A percentile compares a stretch with the other conserved stretches of the same genome.
Conservation (phyloP, 345 rosid species). For the Eucalyptus erythrocorys region DNA sequence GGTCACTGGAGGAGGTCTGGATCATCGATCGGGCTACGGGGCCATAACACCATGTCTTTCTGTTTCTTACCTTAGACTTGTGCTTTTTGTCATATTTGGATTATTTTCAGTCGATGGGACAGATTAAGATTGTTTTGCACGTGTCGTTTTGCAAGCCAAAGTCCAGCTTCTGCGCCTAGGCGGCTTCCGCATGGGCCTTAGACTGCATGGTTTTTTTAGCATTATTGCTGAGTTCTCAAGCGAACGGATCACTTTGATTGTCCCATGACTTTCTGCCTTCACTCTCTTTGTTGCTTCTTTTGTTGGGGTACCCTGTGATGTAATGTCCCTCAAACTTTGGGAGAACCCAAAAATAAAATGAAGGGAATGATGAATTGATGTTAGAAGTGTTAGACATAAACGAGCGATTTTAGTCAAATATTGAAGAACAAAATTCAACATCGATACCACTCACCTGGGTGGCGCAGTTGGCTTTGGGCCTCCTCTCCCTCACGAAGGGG, state of each 20-base stretch:
- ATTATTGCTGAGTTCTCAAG: neutral
- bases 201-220: neutral
- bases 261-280: neutral
- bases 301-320: neutral
- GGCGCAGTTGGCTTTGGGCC: too few species aligned
- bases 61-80: neutral
- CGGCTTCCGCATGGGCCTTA: neutral
- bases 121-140: neutral
- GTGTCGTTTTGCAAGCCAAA: neutral
- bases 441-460: too few species aligned
- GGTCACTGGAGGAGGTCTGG: neutral
- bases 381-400: neutral
- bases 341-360: neutral
- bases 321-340: neutral
- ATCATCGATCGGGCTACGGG: neutral
- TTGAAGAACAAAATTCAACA: too few species aligned
- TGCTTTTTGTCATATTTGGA: neutral
- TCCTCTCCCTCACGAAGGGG: too few species aligned
- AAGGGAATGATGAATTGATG: neutral
- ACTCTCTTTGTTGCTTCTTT: neutral
- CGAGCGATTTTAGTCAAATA: too few species aligned
- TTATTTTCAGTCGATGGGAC: neutral
- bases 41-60: neutral
- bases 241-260: neutral
- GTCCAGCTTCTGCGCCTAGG: neutral